Base-by-base conservation (phyloP, 192 early-diverging fungal genomes). In the Coemansia javaensis region DNA sequence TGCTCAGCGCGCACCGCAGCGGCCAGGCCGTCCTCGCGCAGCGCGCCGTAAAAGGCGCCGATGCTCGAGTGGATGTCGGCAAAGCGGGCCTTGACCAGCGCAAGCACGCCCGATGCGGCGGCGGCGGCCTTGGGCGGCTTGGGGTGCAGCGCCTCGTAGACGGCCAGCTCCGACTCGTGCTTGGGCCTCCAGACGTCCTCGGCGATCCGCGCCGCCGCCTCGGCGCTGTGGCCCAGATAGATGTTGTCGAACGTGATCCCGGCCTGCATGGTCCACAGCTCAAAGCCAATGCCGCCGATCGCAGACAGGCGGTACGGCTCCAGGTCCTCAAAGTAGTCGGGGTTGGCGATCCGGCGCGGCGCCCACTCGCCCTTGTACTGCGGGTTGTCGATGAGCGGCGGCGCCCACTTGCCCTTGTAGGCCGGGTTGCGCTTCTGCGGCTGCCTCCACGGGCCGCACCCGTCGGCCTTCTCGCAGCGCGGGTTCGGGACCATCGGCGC, bases 181-280 rank as follows among this genome's bases (percentile, higher is more conserved):
- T 93, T 94, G 52, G 84, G 76, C 45, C 53, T 68, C 86, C 88
- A 95, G 39, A 81, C 82, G 48, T 95, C 82, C 6, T 84, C 72
- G 12, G 88, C 80, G 39, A 93, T 77, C 27, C 72, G 62, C 44
- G 81, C 72, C 16, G 91, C 93, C 28, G 82, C 81, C 13, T 65
- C 63, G 13, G 66, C 77, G 56, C 70, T 82, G 77, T 86, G 75
- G 35, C 90, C 90, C 49, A 95, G 62, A 67, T 90, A 92, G 44
- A 95, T 87, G 67, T 94, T 95, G 77, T 95, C 87, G 50, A 95
- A 94, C 18, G 85, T 73, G 45, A 93, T 90, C 22, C 80, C 75
- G 46, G 85, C 70, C 73, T 91, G 88, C 87, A 95, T 94, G 34
- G 88, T 90, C 91, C 91, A 95, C 50, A 95, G 69, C 70, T 95